Evolutionary conservation across 1,284 basidiomycete genomes (phyloP), one percentile per base, ranked within the genome.

Genomic region (Serendipita sp.): DNA sequence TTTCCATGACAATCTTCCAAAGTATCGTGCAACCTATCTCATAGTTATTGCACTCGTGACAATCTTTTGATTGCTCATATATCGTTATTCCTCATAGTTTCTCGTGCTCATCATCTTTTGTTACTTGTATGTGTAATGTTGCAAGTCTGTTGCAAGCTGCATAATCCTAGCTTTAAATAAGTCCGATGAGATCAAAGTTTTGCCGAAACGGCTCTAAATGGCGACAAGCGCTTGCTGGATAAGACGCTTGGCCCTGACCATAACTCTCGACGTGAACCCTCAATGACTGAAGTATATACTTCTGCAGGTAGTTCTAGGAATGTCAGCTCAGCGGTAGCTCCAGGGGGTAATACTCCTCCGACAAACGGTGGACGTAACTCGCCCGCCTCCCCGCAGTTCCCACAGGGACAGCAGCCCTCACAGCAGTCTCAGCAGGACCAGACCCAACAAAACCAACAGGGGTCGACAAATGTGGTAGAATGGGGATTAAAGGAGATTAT

Each of bases 401-500:
- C 38, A 13, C 38, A 38, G 12, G 6, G 12, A 38, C 6, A 38
- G 38, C 38, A 38, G 1, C 38, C 38, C 12, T 38, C 38, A 38
- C 38, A 38, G 1, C 12, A 5, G 5, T 13, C 1, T 38, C 38
- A 38, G 6, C 38, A 38, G 38, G 6, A 38, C 38, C 38, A 38
- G 38, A 22, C 22, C 22, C 22, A 22, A 22, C 22, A 22, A 22
- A 22, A 22, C 22, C 22, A 22, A 22, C 22, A 22, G 0, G 22
- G 22, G 1, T 10, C 17, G 15, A 10, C 32, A 4, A 32, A 30
- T 10, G 32, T 8, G 8, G 22, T 32, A 8, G 53, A 58, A 34
- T 93, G 90, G 90, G 80, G 83, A 67, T 80, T 92, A 69, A 92
- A 92, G 71, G 72, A 78, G 42, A 83, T 91, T 62, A 66, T 69